These are phyloP conservation scores for Termitomyces sp. DNA, from an alignment of 768 basidiomycete species.

Conservation along the genomic window DNA sequence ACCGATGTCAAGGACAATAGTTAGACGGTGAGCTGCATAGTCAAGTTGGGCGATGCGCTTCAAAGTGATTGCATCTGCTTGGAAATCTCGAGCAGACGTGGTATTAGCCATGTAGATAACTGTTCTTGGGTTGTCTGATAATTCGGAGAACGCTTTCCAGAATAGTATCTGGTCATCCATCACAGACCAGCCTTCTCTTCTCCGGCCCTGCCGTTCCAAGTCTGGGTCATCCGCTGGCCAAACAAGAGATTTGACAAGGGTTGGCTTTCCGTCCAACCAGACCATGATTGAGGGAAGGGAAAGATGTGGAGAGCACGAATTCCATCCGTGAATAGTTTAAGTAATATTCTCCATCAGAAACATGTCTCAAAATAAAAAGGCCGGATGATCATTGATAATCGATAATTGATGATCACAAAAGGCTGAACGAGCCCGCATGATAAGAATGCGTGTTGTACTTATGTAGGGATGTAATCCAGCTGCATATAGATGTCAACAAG, in stretches of 20 bases:
- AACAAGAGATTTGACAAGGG: not conserved
- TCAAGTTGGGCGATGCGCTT: not conserved
- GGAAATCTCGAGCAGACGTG: not conserved
- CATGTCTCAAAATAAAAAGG: too few relatives aligned
- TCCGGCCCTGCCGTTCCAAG: not conserved
- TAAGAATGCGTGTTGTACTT: too few relatives aligned
- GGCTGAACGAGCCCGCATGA: too few relatives aligned
- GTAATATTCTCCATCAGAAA: too few relatives aligned
- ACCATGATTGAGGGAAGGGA: not conserved
- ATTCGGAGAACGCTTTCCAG: not conserved
- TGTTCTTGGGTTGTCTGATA: not conserved
- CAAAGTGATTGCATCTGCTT: not conserved
- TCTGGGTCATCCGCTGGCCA: not conserved
- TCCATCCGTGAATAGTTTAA: too few relatives aligned
- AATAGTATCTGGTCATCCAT: not conserved
- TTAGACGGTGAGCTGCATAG: slow-evolving; percentile 3
- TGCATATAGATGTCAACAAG: too few relatives aligned
- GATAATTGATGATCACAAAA: too few relatives aligned
- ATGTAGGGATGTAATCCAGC: too few relatives aligned
- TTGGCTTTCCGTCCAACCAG: slow-evolving; percentile 2
- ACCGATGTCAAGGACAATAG: not conserved
- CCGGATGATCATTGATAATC: too few relatives aligned
- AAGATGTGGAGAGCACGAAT: too few relatives aligned
- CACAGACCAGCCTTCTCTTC: not conserved
- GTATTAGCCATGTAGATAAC: not conserved